Conservation (phyloP, 192 early-diverging fungal genomes). For the Entrophospora sp. region DNA sequence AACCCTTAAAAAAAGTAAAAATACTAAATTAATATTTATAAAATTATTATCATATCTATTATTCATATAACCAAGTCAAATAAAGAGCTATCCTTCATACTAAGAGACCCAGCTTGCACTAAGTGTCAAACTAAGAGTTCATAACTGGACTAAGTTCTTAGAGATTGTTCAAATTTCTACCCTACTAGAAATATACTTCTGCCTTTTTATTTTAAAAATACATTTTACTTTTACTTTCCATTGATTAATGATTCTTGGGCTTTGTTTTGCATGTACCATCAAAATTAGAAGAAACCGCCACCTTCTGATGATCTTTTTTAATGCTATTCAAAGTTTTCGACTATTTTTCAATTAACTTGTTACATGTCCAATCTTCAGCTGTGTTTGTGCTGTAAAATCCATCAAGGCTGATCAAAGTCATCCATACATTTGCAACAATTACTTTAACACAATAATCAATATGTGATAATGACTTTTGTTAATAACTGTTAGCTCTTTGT, state of each 20-base stretch:
- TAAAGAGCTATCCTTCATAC: conserved; percentile 2
- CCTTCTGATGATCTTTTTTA: conserved; percentile 5
- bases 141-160: conserved; percentile 9
- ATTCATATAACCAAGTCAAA: not conserved
- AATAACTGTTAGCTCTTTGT: too few relatives aligned
- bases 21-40: not conserved
- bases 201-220: not conserved
- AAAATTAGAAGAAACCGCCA: not conserved
- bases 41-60: not conserved
- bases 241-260: conserved; percentile 6
- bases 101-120: conserved; percentile 10
- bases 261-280: not conserved
- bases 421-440: too few relatives aligned
- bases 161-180: not conserved
- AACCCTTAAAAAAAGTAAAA: not conserved
- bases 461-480: too few relatives aligned
- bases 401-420: not conserved
- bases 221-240: conserved; percentile 4
- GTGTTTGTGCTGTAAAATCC: not conserved
- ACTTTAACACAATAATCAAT: too few relatives aligned
- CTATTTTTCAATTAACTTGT: not conserved
- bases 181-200: not conserved
- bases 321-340: not conserved
- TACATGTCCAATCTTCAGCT: not conserved
- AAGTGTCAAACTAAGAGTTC: conserved; percentile 10